These are phyloP conservation scores for Talaromyces nanjingensis DNA, from an alignment of 495 filamentous ascomycete genomes.

Conservation along the genomic window DNA sequence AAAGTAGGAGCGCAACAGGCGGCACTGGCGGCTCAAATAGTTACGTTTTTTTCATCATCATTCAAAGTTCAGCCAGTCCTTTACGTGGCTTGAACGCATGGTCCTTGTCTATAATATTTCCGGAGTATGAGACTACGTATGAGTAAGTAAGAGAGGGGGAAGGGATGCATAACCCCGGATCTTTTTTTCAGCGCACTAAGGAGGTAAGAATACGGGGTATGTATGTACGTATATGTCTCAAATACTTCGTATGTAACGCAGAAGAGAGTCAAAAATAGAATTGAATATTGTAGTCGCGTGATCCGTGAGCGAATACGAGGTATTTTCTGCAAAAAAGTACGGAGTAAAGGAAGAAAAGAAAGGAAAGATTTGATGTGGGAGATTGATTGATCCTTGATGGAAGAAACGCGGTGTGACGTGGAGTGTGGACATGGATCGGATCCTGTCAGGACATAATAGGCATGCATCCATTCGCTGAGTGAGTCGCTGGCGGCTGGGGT, in stretches of 20 bases:
- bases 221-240: neutral
- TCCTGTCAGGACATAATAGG: neutral
- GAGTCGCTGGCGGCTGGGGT: neutral
- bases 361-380: neutral
- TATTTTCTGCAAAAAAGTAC: neutral
- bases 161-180: neutral
- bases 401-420: conserved; percentile 5
- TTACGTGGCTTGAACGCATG: neutral
- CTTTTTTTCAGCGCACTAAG: neutral
- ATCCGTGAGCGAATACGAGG: neutral
- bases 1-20: neutral
- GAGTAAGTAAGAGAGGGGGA: no score
- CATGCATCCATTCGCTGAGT: neutral
- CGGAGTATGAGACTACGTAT: neutral
- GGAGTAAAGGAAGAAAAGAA: neutral
- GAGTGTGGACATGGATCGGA: neutral
- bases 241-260: neutral
- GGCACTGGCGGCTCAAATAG: neutral
- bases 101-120: neutral
- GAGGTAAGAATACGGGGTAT: neutral
- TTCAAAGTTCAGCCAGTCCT: neutral
- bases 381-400: neutral
- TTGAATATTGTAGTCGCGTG: neutral
- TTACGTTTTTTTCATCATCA: neutral
- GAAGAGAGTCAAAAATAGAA: neutral